Evolutionary conservation across 2,329 filamentous ascomycete species (phyloP).

Genomic region (Nannizzia gypsea): DNA sequence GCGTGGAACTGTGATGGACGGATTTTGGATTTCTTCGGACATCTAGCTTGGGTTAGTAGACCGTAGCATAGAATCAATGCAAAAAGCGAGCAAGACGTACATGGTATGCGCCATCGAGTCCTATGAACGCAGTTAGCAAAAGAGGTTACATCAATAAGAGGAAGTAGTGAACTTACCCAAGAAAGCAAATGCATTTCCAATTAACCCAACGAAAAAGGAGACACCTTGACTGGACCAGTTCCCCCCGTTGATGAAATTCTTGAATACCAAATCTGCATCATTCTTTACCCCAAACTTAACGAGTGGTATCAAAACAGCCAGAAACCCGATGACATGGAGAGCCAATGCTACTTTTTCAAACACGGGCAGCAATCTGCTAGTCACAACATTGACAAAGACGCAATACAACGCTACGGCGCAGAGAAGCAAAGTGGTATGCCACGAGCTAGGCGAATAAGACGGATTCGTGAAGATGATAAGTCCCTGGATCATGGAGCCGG

Average conservation of each 20-base stretch:
- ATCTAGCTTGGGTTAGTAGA: slow-evolving; percentile 23
- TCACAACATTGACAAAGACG: slow-evolving; percentile 41
- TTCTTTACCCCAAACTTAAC: slow-evolving; percentile 22
- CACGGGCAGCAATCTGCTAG: slow-evolving; percentile 36
- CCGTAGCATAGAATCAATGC: slow-evolving; percentile 10
- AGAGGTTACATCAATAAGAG: neutral
- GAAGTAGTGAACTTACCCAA: slow-evolving; percentile 13
- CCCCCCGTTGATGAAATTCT: slow-evolving; percentile 29
- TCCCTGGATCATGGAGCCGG: slow-evolving; percentile 26
- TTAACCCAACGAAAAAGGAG: slow-evolving; percentile 30
- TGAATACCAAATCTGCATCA: slow-evolving; percentile 22
- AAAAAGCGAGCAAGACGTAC: slow-evolving; percentile 16
- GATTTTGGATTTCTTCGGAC: slow-evolving; percentile 41
- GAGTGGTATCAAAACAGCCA: slow-evolving; percentile 31
- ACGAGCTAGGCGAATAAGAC: slow-evolving; percentile 17
- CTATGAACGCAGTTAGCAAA: slow-evolving; percentile 18
- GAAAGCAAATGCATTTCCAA: slow-evolving; percentile 19
- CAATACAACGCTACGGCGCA: slow-evolving; percentile 38
- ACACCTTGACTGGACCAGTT: slow-evolving; percentile 28
- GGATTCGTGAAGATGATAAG: slow-evolving; percentile 26
- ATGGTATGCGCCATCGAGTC: slow-evolving; percentile 26
- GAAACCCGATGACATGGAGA: slow-evolving; percentile 38
- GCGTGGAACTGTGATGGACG: slow-evolving; percentile 37
- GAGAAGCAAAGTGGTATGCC: slow-evolving; percentile 37
- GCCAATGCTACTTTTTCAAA: slow-evolving; percentile 42